Conservation (phyloP, 2,329 filamentous ascomycete species). For the Cladophialophora psammophila region DNA sequence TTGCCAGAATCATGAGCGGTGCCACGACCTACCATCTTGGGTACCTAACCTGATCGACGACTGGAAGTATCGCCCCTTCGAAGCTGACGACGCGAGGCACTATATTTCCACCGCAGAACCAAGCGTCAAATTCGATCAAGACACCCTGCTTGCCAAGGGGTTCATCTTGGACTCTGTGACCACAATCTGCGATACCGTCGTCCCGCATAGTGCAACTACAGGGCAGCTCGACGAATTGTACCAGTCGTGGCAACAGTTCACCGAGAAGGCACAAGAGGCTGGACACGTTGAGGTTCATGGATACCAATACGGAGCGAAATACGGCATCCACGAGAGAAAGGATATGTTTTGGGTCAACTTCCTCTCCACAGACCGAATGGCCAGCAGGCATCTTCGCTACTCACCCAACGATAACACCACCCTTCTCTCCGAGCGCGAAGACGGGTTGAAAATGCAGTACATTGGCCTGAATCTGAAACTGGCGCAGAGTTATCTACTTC, state of each 20-base stretch:
- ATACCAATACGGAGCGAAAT: background rate
- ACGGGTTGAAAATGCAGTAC: conserved; percentile 19
- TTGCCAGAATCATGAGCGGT: conserved; percentile 13
- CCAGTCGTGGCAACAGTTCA: conserved; percentile 12
- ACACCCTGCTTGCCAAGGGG: conserved; percentile 20
- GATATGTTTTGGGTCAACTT: conserved; percentile 20
- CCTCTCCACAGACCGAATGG: conserved; percentile 13
- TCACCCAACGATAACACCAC: conserved; percentile 10
- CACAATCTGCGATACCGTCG: conserved; percentile 7
- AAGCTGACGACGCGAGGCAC: conserved; percentile 11
- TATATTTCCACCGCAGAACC: conserved; percentile 4
- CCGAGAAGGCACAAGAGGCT: conserved; percentile 4
- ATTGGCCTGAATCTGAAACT: conserved; percentile 23
- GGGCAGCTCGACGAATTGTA: conserved; percentile 15
- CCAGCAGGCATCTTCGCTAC: conserved; percentile 11
- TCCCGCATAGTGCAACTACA: background rate
- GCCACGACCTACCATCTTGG: conserved; percentile 17
- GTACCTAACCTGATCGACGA: conserved; percentile 17
- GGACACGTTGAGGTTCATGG: conserved; percentile 2
- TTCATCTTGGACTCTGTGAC: conserved; percentile 17
- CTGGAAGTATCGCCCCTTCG: conserved; percentile 23
- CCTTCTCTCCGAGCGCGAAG: conserved; percentile 22
- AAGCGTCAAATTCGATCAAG: conserved; percentile 9
- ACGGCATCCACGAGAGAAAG: background rate
- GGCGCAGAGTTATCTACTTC: conserved; percentile 19